These are phyloP conservation scores for Arabidopsis arenosa DNA, from an alignment of 345 rosid genomes.

Conservation along the genomic window DNA sequence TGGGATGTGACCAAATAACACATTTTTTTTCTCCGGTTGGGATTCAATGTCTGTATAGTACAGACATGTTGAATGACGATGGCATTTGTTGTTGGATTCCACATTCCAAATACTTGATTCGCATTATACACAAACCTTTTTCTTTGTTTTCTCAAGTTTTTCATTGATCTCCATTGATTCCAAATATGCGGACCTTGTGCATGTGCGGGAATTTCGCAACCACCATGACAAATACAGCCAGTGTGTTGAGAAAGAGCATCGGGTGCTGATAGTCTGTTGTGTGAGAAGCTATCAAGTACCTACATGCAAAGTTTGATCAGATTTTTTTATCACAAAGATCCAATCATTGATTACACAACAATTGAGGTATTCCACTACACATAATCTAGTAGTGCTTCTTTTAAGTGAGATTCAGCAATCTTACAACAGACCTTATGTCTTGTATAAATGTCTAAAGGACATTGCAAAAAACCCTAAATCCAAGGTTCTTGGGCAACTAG, in stretches of 20 bases:
- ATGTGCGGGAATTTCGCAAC: constrained; percentile 84
- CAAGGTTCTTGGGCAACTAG: not conserved
- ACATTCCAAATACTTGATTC: constrained; percentile 27
- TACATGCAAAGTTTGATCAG: constrained; percentile 29
- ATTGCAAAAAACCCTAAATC: not conserved
- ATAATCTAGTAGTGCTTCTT: not conserved
- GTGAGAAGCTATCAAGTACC: constrained; percentile 86
- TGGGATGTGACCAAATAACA: constrained; percentile 13
- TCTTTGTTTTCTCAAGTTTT: constrained; percentile 43
- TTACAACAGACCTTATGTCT: not conserved
- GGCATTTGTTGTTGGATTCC: constrained; percentile 17
- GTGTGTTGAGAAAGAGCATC: constrained; percentile 72
- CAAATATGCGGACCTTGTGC: constrained; percentile 92
- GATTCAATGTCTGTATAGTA: constrained; percentile 2
- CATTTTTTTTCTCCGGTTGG: constrained; percentile 8
- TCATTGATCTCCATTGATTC: constrained; percentile 77
- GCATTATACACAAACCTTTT: constrained; percentile 40
- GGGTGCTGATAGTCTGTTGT: constrained; percentile 82
- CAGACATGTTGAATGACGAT: constrained; percentile 17
- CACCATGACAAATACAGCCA: constrained; percentile 71
- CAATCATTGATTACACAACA: not conserved
- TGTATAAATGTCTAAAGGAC: not conserved
- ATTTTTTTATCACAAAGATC: not conserved
- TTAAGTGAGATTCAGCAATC: not conserved
- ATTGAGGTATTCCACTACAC: not conserved